Evolutionary conservation across 2,329 filamentous ascomycete genomes (phyloP).

Genomic region (Beauveria brongniartii): DNA sequence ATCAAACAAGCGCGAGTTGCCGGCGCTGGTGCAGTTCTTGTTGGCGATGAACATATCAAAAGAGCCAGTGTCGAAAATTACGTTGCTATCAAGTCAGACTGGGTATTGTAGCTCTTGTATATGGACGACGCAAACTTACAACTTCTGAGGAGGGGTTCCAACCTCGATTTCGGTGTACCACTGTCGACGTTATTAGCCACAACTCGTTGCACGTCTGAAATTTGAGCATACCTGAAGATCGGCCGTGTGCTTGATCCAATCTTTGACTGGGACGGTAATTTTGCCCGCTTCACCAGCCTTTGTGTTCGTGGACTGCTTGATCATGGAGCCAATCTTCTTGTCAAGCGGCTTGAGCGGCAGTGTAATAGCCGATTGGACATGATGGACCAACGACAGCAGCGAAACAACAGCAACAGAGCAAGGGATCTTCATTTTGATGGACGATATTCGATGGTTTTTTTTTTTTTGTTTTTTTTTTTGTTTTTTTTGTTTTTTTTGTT

Average conservation of each 20-base stretch:
- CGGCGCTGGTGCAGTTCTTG: constrained; percentile 22
- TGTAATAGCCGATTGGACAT: constrained; percentile 9
- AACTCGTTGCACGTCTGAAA: neutral
- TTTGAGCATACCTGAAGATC: constrained; percentile 6
- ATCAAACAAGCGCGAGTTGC: constrained; percentile 20
- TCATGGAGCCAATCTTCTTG: neutral
- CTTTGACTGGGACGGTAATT: constrained; percentile 4
- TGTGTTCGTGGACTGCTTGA: neutral
- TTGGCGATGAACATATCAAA: constrained; percentile 21
- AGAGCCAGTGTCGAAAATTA: constrained; percentile 26
- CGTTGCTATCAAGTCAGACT: constrained; percentile 16
- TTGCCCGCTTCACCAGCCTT: neutral
- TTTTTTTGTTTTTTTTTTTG: neutral
- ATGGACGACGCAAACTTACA: constrained; percentile 18
- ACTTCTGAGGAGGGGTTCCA: constrained; percentile 18
- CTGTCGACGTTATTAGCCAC: neutral
- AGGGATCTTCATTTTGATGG: constrained; percentile 1
- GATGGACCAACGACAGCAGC: constrained; percentile 4
- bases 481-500: neutral
- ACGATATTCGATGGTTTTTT: neutral
- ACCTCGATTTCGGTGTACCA: constrained; percentile 11
- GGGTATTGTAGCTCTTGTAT: neutral
- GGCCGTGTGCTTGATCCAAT: constrained; percentile 8
- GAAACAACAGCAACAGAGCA: neutral
- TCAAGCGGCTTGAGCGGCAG: constrained; percentile 7